Evolutionary conservation across 2,329 filamentous ascomycete species (phyloP).

Genomic region (Geosmithia flava): DNA sequence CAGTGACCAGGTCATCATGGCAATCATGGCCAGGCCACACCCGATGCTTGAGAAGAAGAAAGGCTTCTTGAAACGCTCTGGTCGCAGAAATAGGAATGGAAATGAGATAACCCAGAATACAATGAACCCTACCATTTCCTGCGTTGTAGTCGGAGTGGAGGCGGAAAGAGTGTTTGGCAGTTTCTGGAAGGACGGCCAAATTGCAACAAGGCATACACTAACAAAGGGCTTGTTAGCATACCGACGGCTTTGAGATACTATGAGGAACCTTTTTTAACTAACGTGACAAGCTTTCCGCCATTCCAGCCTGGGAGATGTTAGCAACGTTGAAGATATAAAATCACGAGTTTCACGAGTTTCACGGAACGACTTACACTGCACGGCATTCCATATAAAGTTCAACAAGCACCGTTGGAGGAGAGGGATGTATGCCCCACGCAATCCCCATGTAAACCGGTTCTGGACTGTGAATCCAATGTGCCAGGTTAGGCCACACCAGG

Average conservation of each 20-base stretch:
- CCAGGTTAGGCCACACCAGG: slow-evolving; percentile 34
- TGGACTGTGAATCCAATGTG: slow-evolving; percentile 38
- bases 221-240: background rate
- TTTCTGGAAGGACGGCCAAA: slow-evolving; percentile 21
- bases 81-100: slow-evolving; percentile 33
- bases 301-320: slow-evolving; percentile 12
- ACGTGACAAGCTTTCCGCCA: slow-evolving; percentile 15
- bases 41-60: slow-evolving; percentile 29
- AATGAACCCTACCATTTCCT: slow-evolving; percentile 34
- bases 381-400: slow-evolving; percentile 36
- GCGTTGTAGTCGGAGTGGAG: slow-evolving; percentile 22
- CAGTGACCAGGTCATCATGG: slow-evolving; percentile 35
- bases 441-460: slow-evolving; percentile 34
- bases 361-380: slow-evolving; percentile 18
- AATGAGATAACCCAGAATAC: slow-evolving; percentile 36
- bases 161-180: slow-evolving; percentile 31
- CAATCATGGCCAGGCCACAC: slow-evolving; percentile 30
- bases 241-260: background rate
- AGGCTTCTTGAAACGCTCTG: slow-evolving; percentile 33
- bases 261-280: background rate
- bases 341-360: background rate
- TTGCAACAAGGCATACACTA: slow-evolving; percentile 1
- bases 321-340: slow-evolving; percentile 2
- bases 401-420: slow-evolving; percentile 31
- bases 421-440: slow-evolving; percentile 32